Base-by-base conservation (phyloP, 306 rosid genomes). In the Fragaria nilgerrensis region DNA sequence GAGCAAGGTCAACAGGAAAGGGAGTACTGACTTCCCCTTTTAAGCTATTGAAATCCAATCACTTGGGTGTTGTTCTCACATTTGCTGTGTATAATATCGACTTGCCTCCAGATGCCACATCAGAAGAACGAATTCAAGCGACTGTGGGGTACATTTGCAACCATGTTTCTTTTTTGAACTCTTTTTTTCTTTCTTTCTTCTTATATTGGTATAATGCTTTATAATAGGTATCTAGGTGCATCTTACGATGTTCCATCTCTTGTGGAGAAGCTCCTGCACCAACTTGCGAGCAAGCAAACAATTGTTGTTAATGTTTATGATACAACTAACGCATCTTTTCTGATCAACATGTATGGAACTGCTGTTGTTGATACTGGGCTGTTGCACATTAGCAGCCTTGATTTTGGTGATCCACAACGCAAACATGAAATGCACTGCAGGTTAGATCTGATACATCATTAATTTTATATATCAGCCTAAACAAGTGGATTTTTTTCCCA, bases 381-480 rank as follows among this genome's bases (percentile, higher is more conserved):
- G 48, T 83, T 88, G 79, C 88, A 41, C 59, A 70, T 87, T 74
- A 95, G 96, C 86, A 61, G 72, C 82, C 86, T 95, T 65, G 98
- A 95, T 82, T 95, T 95, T 77, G 96, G 98, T 77, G 98, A 95
- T 87, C 98, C 98, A 3, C 91, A 81, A 45, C 93, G 97, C 73
- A 95, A 90, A 86, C 97, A 95, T 77, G 97, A 95, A 87, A 92
- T 95, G 97, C 98, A 95, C 75, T 95, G 98, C 92, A 85, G 98
- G 98, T 94, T 75, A 80, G 88, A 79, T 85, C 43, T 80, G 36
- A 27, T 75, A 59, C 15, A 15, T 77, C 48, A 63, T 27, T 23
- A 77, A 68, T 34, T 75, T 36, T 65, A 50, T 68, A 62, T 44
- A 47, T 64, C 45, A 75, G 68, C 74, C 78, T 61, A 50, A 43